Conservation (phyloP, 2,329 filamentous ascomycete genomes). For the Diaporthe sp. region DNA sequence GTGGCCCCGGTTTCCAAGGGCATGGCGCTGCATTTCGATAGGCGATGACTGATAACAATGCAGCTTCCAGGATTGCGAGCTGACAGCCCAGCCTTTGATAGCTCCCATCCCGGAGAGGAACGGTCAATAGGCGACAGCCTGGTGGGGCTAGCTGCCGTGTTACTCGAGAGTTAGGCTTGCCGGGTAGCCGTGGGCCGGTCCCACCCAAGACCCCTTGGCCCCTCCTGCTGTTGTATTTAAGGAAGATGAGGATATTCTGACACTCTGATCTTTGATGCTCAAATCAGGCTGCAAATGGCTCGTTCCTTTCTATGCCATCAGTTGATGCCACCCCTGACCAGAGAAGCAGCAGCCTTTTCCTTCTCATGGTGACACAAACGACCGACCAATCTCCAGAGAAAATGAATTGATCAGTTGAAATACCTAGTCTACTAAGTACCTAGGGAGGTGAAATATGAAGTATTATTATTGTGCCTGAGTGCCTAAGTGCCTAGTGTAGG, state of each 20-base stretch:
- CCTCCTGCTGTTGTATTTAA: slow-evolving; percentile 26
- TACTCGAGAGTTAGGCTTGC: neutral
- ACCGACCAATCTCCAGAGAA: neutral
- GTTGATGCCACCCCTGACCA: neutral
- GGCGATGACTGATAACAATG: slow-evolving; percentile 32
- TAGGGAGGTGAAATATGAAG: neutral
- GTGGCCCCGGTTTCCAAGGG: slow-evolving; percentile 19
- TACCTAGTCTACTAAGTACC: neutral
- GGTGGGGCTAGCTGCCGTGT: neutral
- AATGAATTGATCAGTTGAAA: neutral
- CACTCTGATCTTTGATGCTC: neutral
- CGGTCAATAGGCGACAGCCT: slow-evolving; percentile 1
- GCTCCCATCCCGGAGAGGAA: slow-evolving; percentile 1
- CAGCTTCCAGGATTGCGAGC: slow-evolving; percentile 22
- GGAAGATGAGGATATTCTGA: slow-evolving; percentile 40
- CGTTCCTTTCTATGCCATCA: neutral
- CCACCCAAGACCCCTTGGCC: slow-evolving; percentile 11
- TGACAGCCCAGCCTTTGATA: slow-evolving; percentile 27
- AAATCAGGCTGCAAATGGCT: neutral
- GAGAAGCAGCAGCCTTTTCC: neutral
- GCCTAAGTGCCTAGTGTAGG: neutral
- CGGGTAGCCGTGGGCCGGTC: slow-evolving; percentile 19
- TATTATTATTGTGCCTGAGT: neutral
- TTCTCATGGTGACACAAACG: neutral
- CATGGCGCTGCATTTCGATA: slow-evolving; percentile 24